Evolutionary conservation across 139 green algal genomes (phyloP).

Genomic region (Chlorella vulgaris): DNA sequence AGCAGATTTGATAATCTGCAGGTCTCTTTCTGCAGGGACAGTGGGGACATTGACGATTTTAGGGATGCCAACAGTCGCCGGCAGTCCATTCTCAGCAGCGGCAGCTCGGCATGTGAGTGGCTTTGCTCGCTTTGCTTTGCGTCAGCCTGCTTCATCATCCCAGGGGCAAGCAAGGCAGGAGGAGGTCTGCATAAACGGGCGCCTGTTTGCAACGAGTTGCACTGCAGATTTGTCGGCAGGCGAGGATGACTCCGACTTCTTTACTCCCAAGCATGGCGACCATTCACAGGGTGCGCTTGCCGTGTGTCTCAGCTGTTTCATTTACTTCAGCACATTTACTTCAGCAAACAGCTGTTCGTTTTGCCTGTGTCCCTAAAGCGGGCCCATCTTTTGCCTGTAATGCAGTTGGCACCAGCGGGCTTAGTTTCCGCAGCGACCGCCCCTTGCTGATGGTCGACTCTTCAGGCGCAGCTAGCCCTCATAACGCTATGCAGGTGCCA

Average conservation of each 20-base stretch:
- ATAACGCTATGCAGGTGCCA: background rate
- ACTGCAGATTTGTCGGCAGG: slow-evolving; percentile 25
- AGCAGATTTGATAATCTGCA: no score
- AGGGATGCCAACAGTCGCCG: slow-evolving; percentile 1
- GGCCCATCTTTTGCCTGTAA: background rate
- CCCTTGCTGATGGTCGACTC: background rate
- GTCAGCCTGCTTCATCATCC: no score
- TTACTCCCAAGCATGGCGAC: slow-evolving; percentile 9
- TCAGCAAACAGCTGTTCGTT: background rate
- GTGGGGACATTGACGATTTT: slow-evolving; percentile 23
- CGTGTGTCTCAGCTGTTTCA: no score
- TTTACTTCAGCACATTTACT: background rate
- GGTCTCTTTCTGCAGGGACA: background rate
- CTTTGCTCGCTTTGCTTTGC: background rate
- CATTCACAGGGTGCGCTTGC: no score
- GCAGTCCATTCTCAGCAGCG: background rate
- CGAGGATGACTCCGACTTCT: slow-evolving; percentile 20
- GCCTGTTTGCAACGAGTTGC: background rate
- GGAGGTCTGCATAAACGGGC: slow-evolving; percentile 4
- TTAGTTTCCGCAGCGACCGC: slow-evolving; percentile 23
- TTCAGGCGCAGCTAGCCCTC: background rate
- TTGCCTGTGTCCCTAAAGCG: background rate
- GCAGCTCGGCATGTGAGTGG: slow-evolving; percentile 16
- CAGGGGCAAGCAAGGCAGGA: no score
- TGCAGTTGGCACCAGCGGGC: slow-evolving; percentile 17